Percentiles rank a stretch among this genome's conserved stretches.
Evolutionary conservation across 169 alveolate species (phyloP).

Genomic region (Cryptosporidium felis): DNA sequence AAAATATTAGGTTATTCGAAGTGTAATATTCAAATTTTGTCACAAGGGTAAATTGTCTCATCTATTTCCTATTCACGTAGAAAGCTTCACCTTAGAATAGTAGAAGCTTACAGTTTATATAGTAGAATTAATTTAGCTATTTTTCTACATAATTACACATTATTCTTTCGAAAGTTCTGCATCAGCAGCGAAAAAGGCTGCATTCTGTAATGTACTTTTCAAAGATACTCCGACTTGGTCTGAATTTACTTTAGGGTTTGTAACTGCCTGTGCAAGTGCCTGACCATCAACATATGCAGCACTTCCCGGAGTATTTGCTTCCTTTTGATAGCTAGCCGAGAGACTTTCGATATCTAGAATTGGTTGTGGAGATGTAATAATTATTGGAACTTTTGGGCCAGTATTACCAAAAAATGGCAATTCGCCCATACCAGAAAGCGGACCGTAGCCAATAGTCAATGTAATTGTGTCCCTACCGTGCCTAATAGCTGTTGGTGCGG

Average conservation of each 20-base stretch:
- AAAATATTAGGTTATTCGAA: too few species aligned
- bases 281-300: slow-evolving; percentile 64
- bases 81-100: too few species aligned
- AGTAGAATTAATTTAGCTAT: too few species aligned
- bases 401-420: slow-evolving; percentile 69
- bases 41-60: too few species aligned
- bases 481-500: slow-evolving; percentile 58
- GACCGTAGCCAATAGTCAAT: slow-evolving; percentile 63
- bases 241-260: slow-evolving; percentile 59
- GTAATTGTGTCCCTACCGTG: slow-evolving; percentile 70
- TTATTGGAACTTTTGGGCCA: slow-evolving; percentile 68
- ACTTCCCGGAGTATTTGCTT: slow-evolving; percentile 67
- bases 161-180: slow-evolving; percentile 46
- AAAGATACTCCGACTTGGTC: slow-evolving; percentile 63
- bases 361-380: slow-evolving; percentile 70
- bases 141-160: background rate
- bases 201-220: slow-evolving; percentile 49
- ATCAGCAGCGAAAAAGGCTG: slow-evolving; percentile 69
- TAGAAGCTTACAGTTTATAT: too few species aligned
- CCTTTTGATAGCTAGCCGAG: slow-evolving; percentile 63
- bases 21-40: too few species aligned
- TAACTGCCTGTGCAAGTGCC: slow-evolving; percentile 68
- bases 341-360: slow-evolving; percentile 61
- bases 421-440: slow-evolving; percentile 46
- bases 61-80: too few species aligned